Evolutionary conservation across 2,329 filamentous ascomycete species (phyloP), one percentile per base, ranked within the genome.

Genomic region (Diaporthe destruens): DNA sequence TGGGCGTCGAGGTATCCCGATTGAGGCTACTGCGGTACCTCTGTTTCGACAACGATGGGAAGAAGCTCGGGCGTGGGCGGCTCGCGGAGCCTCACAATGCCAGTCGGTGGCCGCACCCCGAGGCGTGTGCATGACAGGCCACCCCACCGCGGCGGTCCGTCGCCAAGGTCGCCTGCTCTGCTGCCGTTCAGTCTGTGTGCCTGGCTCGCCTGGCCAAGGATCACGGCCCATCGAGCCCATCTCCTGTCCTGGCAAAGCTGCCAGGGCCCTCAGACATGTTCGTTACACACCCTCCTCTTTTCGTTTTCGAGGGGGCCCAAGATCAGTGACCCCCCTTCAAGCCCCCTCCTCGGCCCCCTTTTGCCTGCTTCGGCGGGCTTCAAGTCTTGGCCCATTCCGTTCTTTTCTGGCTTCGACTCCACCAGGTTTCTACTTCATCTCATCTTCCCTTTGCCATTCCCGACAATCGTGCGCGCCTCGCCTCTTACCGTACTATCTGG

Each of bases 201-300:
- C 44, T 36, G 34, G 34, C 34, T 36, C 34, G 36, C 36, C 36
- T 20, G 61, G 61, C 61, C 61, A 39, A 53, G 61, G 61, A 66
- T 66, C 44, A 66, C 39, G 61, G 47, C 61, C 61, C 57, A 57
- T 36, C 57, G 16, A 34, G 34, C 32, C 65, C 71, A 34, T 71
- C 32, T 32, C 68, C 61, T 55, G 49, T 63, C 56, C 61, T 57
- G 54, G 69, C 25, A 23, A 44, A 34, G 29, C n/a, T 39, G 63
- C 49, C 72, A 72, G 69, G 72, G 61, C 72, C 67, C 69, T 71
- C 72, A 65, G 72, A 73, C 72, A 72, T 69, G 39, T 72, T 69
- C 65, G 69, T 72, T 63, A 74, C 72, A 72, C 44, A 57, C 39
- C 47, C 65, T 61, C 42, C 29, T 29, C 29, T 29, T 42, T 53